Evolutionary conservation across 2,329 filamentous ascomycete species (phyloP).

Genomic region (Neopestalotiopsis sp.): DNA sequence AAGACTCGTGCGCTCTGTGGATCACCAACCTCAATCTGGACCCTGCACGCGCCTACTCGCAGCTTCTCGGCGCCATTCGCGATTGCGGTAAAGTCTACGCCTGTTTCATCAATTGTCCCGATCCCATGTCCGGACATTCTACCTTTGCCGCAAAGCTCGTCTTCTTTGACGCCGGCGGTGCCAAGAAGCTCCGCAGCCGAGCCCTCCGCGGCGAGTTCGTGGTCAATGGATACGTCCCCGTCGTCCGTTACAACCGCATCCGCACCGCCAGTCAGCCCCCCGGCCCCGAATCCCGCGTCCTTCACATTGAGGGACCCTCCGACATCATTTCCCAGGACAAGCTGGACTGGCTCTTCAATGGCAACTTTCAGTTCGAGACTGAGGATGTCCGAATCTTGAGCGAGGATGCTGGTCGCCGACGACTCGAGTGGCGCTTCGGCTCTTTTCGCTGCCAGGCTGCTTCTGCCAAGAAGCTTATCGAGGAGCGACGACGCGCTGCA

Average conservation of each 20-base stretch:
- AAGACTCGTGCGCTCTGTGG: constrained; percentile 58
- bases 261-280: constrained; percentile 39
- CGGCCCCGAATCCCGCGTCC: constrained; percentile 48
- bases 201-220: constrained; percentile 47
- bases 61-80: constrained; percentile 51
- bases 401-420: constrained; percentile 26
- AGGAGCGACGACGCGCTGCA: not conserved
- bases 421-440: constrained; percentile 59
- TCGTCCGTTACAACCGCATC: constrained; percentile 55
- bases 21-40: constrained; percentile 53
- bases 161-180: constrained; percentile 53
- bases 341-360: constrained; percentile 48
- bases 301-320: constrained; percentile 54
- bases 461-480: not conserved
- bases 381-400: constrained; percentile 47
- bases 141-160: constrained; percentile 45
- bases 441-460: constrained; percentile 62
- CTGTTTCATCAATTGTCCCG: constrained; percentile 56
- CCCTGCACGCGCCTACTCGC: constrained; percentile 42
- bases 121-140: constrained; percentile 29
- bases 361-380: constrained; percentile 52
- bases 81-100: constrained; percentile 57
- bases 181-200: constrained; percentile 54
- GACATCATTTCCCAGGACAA: constrained; percentile 48
- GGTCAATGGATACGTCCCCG: constrained; percentile 43